Evolutionary conservation across 1,284 basidiomycete genomes (phyloP), one percentile per base, ranked within the genome.

Genomic region (Ganoderma lingzhi): DNA sequence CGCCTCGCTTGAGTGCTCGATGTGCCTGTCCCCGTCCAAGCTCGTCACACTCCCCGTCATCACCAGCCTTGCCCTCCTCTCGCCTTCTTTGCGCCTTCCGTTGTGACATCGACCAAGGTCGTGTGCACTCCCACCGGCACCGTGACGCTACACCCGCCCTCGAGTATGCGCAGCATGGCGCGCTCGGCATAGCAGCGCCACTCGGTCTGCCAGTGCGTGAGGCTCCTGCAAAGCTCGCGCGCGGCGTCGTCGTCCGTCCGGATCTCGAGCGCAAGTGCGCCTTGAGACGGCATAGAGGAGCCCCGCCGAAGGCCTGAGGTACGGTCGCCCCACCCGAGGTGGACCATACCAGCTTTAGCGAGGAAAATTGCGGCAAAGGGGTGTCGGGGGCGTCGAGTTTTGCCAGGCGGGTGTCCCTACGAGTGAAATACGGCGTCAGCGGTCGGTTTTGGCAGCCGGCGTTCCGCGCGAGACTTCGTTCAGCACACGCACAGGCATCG

Each of bases 261-360:
- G 68, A 97, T 91, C 82, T 99, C 98, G 63, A 99, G 86, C 0
- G 85, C 96, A 39, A 99, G 85, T 8, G 97, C 96, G 55, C 96
- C 97, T 83, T 99, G 97, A 1, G 70, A 99, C 97, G 9, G 98
- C 96, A 78, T 98, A 89, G 79, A 91, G 92, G 51, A 98, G 85
- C 35, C 35, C 35, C 1, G 86, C 88, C 2, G 96, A 95, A 5
- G 94, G 88, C 5, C 81, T 81, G 71, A 99, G 82, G 77, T 90
- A 67, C 97, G 92, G 76, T 90, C 80, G n/a, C 85, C 87, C 83
- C 93, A 86, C 55, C 90, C 91, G 45, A 96, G 82, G 35, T 97
- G 94, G n/a, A 94, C 86, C 66, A 99, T 87, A 19, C 98, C 98
- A 3, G 97, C 96, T 75, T 94, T 94, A 28, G 98, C 98, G 70